Evolutionary conservation across 805 yeast species (phyloP).

Genomic region (Lipomyces spencermartinsiae): DNA sequence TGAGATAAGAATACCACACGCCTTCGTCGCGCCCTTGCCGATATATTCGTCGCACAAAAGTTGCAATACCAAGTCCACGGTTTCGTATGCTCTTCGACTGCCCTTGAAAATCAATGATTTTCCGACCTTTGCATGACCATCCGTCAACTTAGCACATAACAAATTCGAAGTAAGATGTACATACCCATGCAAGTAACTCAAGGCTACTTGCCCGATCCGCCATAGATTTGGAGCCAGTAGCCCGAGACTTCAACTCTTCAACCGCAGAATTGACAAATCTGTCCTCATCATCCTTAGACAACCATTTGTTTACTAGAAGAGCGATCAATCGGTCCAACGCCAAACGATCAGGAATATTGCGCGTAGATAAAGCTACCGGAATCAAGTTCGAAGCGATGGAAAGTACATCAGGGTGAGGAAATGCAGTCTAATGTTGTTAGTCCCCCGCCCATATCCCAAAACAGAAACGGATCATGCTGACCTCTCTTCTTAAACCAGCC

Average conservation of each 20-base stretch:
- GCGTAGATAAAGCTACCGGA: not conserved
- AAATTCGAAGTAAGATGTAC: not conserved
- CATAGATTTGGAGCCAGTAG: not conserved
- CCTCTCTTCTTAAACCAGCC: conserved; percentile 28
- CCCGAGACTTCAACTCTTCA: not conserved
- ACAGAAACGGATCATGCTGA: not conserved
- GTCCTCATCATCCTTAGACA: conserved; percentile 40
- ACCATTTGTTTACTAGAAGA: conserved; percentile 65
- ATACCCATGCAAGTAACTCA: conserved; percentile 32
- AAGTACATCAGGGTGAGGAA: conserved; percentile 11
- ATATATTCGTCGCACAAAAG: conserved; percentile 47
- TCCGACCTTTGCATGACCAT: conserved; percentile 45
- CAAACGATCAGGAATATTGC: conserved; percentile 51
- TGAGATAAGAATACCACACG: conserved; percentile 69
- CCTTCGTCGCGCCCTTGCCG: conserved; percentile 56
- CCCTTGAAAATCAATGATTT: conserved; percentile 71
- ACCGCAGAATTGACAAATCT: conserved; percentile 39
- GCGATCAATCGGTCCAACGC: conserved; percentile 64
- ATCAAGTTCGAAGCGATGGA: conserved; percentile 14
- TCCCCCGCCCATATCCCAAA: too few relatives aligned
- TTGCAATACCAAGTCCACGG: conserved; percentile 48
- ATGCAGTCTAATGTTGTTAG: conserved; percentile 1
- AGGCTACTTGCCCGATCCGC: conserved; percentile 10
- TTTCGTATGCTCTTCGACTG: conserved; percentile 50
- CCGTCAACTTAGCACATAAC: not conserved